Evolutionary conservation across 768 basidiomycete genomes (phyloP).

Genomic region (Agrocybe praecox): DNA sequence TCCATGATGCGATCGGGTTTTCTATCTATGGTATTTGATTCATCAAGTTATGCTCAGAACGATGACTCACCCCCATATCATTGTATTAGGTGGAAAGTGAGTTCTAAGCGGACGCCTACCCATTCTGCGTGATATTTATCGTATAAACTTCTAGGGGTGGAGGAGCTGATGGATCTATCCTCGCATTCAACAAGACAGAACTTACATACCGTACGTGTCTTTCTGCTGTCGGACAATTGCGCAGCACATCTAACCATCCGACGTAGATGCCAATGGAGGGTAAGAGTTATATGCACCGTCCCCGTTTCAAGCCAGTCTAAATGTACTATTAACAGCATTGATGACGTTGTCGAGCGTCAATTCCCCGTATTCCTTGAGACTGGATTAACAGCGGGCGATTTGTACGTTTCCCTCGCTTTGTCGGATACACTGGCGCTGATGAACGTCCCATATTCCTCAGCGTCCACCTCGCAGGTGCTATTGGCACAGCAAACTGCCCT

Average conservation of each 20-base stretch:
- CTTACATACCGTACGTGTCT: conserved; percentile 22
- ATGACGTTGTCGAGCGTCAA: conserved; percentile 21
- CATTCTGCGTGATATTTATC: background rate
- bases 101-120: background rate
- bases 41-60: background rate
- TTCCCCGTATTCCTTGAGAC: conserved; percentile 22
- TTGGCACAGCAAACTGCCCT: conserved; percentile 33
- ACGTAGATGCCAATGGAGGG: conserved; percentile 19
- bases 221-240: background rate
- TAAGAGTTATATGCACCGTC: background rate
- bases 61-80: background rate
- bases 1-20: conserved; percentile 25
- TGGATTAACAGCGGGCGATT: conserved; percentile 21
- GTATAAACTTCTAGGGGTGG: conserved; percentile 9
- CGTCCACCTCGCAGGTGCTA: conserved; percentile 23
- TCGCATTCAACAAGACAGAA: conserved; percentile 24
- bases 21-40: conserved; percentile 18
- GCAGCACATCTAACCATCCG: background rate
- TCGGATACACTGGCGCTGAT: background rate
- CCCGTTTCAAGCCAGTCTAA: conserved; percentile 1
- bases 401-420: conserved; percentile 12
- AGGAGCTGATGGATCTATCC: conserved; percentile 30
- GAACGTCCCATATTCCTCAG: background rate
- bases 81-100: conserved; percentile 14
- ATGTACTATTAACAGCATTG: conserved; percentile 13